Conservation (phyloP, 2,329 filamentous ascomycete genomes). For the Boeremia exigua region DNA sequence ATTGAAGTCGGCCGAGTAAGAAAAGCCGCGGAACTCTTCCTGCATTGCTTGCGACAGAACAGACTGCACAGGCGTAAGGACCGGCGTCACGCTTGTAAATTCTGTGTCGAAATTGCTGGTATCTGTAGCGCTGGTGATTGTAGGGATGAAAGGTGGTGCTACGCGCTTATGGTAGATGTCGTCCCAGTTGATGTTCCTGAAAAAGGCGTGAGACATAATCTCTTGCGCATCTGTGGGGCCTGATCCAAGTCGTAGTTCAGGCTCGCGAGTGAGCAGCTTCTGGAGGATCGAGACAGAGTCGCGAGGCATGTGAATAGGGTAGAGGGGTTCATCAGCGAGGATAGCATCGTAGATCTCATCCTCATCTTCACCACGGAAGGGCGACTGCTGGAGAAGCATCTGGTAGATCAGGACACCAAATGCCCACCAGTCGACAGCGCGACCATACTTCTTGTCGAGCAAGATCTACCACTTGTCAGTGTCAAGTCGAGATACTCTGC, state of each 20-base stretch:
- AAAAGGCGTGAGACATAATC: slow-evolving; percentile 98
- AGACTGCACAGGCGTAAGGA: slow-evolving; percentile 95
- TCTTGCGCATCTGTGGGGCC: slow-evolving; percentile 97
- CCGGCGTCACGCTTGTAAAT: slow-evolving; percentile 97
- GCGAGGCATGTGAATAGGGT: slow-evolving; percentile 97
- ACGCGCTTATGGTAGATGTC: slow-evolving; percentile 97
- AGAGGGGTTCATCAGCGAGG: slow-evolving; percentile 93
- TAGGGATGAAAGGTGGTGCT: slow-evolving; percentile 84
- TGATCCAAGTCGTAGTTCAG: slow-evolving; percentile 88
- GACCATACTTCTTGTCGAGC: slow-evolving; percentile 96
- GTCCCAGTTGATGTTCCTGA: slow-evolving; percentile 97
- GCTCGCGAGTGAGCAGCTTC: slow-evolving; percentile 94
- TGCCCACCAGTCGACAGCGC: slow-evolving; percentile 99
- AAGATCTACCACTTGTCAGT: slow-evolving; percentile 70
- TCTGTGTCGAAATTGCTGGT: slow-evolving; percentile 99
- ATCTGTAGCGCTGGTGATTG: slow-evolving; percentile 90
- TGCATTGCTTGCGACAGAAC: slow-evolving; percentile 98
- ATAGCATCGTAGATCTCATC: slow-evolving; percentile 99
- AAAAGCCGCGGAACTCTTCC: slow-evolving; percentile 99
- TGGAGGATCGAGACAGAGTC: slow-evolving; percentile 98
- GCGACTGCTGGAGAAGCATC: slow-evolving; percentile 98
- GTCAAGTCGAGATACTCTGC: neutral
- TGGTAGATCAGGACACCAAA: slow-evolving; percentile 99
- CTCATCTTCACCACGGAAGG: slow-evolving; percentile 97
- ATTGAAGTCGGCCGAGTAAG: slow-evolving; percentile 91